Conservation (phyloP, 148 eudicot species). For the Vaccinium corymbosum region DNA sequence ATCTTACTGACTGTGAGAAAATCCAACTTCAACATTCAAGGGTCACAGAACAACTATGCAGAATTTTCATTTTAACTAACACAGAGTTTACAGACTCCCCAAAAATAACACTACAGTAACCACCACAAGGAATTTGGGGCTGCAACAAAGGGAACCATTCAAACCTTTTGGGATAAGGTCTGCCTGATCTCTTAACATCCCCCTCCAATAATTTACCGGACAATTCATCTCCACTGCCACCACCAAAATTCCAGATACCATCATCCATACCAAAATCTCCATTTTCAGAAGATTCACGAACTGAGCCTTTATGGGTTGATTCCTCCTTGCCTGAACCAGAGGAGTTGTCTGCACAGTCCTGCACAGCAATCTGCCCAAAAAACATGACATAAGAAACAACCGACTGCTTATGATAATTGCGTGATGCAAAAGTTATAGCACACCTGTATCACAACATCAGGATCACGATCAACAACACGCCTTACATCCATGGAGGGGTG, state of each 20-base stretch:
- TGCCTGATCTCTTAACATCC: conserved; percentile 8
- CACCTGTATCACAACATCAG: conserved; percentile 35
- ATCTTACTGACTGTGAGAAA: neutral
- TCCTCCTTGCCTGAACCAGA: conserved; percentile 16
- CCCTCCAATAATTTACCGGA: conserved; percentile 14
- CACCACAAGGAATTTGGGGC: neutral
- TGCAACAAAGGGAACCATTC: neutral
- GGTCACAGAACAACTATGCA: neutral
- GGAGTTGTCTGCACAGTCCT: conserved; percentile 20
- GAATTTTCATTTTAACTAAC: neutral
- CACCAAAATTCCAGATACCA: conserved; percentile 11
- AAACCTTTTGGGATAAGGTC: conserved; percentile 21
- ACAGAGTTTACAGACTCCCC: neutral
- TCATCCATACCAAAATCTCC: conserved; percentile 22
- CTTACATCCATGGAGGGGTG: conserved; percentile 23
- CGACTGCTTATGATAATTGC: neutral
- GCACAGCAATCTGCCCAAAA: conserved; percentile 25
- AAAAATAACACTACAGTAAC: neutral
- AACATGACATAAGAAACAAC: conserved; percentile 12
- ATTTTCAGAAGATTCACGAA: conserved; percentile 18
- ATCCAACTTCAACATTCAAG: neutral
- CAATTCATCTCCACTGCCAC: conserved; percentile 27
- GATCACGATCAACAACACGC: conserved; percentile 23
- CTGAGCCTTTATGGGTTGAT: neutral
- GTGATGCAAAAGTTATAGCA: neutral